Percentiles rank a stretch among this genome's conserved stretches.
phyloP scores from a whole-genome alignment of 257 asterid genomes.

The Solanum lycopersicoides region DNA sequence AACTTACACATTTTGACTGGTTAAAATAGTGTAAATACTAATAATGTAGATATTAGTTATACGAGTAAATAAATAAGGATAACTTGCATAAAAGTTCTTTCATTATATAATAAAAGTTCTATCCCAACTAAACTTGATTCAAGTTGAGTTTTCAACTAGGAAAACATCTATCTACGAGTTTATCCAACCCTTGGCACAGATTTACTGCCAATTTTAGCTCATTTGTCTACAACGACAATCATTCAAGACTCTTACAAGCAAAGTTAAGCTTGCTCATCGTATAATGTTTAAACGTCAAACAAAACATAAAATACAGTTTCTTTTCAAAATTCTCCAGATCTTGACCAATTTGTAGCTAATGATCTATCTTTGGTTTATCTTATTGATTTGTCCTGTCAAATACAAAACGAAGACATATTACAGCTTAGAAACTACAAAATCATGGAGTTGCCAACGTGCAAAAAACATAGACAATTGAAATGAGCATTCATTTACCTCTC shows the following conservation, averaged over 20 bases:
- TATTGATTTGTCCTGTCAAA: constrained; percentile 1
- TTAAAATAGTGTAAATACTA: neutral
- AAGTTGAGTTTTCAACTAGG: neutral
- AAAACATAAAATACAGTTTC: neutral
- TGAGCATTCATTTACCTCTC: constrained; percentile 18
- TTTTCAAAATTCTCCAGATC: neutral
- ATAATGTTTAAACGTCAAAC: neutral
- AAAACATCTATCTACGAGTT: neutral
- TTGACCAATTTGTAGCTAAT: neutral
- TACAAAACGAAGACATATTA: neutral
- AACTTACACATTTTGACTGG: neutral
- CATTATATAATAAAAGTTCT: neutral
- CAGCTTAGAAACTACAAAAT: neutral
- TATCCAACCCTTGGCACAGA: neutral
- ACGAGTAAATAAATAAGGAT: fast-evolving
- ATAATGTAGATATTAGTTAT: too few species aligned
- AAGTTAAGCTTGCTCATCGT: neutral
- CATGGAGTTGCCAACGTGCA: neutral
- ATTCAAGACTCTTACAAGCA: neutral
- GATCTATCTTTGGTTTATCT: neutral
- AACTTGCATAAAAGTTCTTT: neutral
- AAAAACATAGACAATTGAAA: neutral
- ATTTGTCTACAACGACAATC: neutral
- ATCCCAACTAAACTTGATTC: neutral
- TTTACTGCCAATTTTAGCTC: neutral